These are phyloP conservation scores for Phytophthora citrophthora DNA, from an alignment of 352 stramenopile species.

Conservation along the genomic window DNA sequence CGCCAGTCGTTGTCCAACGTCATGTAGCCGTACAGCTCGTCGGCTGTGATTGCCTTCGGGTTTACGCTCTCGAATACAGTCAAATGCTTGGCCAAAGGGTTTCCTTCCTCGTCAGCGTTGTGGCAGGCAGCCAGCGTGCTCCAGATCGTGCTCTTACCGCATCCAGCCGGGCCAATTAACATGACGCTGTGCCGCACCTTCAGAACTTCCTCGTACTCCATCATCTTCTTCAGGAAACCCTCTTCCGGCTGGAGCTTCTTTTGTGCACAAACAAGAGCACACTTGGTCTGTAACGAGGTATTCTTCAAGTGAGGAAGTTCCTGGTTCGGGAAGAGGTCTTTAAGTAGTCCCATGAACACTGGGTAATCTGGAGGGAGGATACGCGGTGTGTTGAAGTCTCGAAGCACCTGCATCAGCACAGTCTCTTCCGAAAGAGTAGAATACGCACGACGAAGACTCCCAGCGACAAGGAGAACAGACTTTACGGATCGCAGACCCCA, in stretches of 20 bases:
- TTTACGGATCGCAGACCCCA: conserved; percentile 96
- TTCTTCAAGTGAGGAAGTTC: conserved; percentile 50
- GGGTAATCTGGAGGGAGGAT: conserved; percentile 92
- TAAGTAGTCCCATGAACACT: conserved; percentile 94
- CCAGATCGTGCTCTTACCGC: conserved; percentile 97
- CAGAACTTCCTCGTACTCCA: conserved; percentile 95
- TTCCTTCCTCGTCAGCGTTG: conserved; percentile 52
- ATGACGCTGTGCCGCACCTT: conserved; percentile 96
- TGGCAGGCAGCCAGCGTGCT: conserved; percentile 90
- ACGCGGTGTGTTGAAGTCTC: conserved; percentile 97
- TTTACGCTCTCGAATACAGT: conserved; percentile 96
- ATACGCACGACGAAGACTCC: conserved; percentile 91
- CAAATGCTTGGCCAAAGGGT: conserved; percentile 87
- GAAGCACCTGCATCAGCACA: conserved; percentile 95
- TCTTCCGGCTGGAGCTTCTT: conserved; percentile 93
- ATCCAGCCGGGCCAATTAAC: conserved; percentile 94
- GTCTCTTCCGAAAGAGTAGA: conserved; percentile 84
- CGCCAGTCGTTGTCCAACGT: conserved; percentile 98
- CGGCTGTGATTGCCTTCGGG: conserved; percentile 93
- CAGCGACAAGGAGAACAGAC: conserved; percentile 95
- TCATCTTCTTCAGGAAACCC: conserved; percentile 95
- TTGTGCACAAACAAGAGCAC: conserved; percentile 55
- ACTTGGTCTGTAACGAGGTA: conserved; percentile 50
- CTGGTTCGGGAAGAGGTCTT: conserved; percentile 92
- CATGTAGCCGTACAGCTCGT: conserved; percentile 97